Evolutionary conservation across 495 filamentous ascomycete species (phyloP).

Genomic region (Neurospora sp.): DNA sequence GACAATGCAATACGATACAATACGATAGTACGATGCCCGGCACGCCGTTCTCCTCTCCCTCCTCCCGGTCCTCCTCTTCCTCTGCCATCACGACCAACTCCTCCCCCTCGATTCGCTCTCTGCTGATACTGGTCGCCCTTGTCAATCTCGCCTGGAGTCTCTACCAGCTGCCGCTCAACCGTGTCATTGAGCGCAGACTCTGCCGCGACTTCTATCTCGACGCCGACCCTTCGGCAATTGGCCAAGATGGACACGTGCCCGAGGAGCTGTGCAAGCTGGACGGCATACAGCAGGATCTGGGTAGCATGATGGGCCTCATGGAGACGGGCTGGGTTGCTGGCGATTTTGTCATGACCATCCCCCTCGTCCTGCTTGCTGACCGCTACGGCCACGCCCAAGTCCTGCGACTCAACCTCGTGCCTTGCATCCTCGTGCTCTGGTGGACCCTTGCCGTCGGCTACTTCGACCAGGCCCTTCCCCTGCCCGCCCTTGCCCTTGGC

Average conservation of each 20-base stretch:
- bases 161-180: slow-evolving; percentile 36
- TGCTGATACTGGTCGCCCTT: slow-evolving; percentile 30
- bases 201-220: slow-evolving; percentile 34
- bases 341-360: slow-evolving; percentile 38
- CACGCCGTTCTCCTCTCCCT: not conserved
- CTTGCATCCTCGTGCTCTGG: slow-evolving; percentile 27
- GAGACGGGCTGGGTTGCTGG: slow-evolving; percentile 36
- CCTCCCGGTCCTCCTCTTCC: not conserved
- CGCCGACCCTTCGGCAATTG: slow-evolving; percentile 25
- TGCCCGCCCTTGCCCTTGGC: slow-evolving; percentile 25
- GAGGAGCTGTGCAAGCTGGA: slow-evolving; percentile 40
- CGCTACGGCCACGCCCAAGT: slow-evolving; percentile 25
- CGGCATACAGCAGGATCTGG: slow-evolving; percentile 31
- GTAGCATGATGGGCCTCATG: slow-evolving; percentile 33
- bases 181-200: slow-evolving; percentile 36
- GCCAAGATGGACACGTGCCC: slow-evolving; percentile 24
- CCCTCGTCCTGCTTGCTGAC: slow-evolving; percentile 30
- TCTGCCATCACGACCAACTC: not conserved
- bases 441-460: slow-evolving; percentile 32
- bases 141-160: slow-evolving; percentile 35
- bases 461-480: slow-evolving; percentile 27
- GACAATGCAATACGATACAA: not conserved
- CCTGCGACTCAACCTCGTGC: slow-evolving; percentile 30
- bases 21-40: not conserved
- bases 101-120: slow-evolving; percentile 14